Evolutionary conservation across 140 eudicot species (phyloP).

Genomic region (Erigeron philadelphicus): DNA sequence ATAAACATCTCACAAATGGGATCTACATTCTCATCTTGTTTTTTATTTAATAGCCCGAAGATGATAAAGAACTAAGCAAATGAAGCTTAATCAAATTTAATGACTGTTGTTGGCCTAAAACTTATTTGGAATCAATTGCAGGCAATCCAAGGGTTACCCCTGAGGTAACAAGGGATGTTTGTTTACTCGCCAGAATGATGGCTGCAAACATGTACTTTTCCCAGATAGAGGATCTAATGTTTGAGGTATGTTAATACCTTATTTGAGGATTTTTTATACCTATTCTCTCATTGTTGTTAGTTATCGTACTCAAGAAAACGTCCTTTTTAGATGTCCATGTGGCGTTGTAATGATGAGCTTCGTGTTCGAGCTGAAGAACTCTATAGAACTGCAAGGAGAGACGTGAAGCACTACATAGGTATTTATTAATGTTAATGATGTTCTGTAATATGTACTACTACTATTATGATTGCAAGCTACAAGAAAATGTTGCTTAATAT

Average conservation of each 20-base stretch:
- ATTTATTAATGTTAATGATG: constrained; percentile 15
- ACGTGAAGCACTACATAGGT: constrained; percentile 96
- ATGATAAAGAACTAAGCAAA: not conserved
- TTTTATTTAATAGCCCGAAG: not conserved
- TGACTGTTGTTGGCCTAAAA: not conserved
- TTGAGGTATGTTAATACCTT: constrained; percentile 52
- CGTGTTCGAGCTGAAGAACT: constrained; percentile 79
- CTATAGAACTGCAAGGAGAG: constrained; percentile 64
- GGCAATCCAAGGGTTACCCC: constrained; percentile 98
- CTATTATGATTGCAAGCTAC: not conserved
- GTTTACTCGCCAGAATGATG: constrained; percentile 96
- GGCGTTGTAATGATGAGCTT: constrained; percentile 94
- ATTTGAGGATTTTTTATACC: not conserved
- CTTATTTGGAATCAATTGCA: constrained; percentile 26
- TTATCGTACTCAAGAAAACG: constrained; percentile 9
- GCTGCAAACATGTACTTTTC: constrained; percentile 94
- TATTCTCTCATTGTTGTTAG: not conserved
- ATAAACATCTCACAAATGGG: not conserved
- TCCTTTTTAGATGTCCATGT: constrained; percentile 80
- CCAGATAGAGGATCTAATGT: constrained; percentile 93
- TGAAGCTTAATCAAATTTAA: not conserved
- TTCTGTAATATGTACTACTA: not conserved
- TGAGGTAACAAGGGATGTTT: constrained; percentile 94
- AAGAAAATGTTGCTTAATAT: not conserved
- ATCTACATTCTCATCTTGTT: not conserved